A percentile compares a stretch with the other conserved stretches of the same genome.
These are phyloP conservation scores for Andrographis paniculata DNA, from an alignment of 305 asterid species.

Conservation along the genomic window DNA sequence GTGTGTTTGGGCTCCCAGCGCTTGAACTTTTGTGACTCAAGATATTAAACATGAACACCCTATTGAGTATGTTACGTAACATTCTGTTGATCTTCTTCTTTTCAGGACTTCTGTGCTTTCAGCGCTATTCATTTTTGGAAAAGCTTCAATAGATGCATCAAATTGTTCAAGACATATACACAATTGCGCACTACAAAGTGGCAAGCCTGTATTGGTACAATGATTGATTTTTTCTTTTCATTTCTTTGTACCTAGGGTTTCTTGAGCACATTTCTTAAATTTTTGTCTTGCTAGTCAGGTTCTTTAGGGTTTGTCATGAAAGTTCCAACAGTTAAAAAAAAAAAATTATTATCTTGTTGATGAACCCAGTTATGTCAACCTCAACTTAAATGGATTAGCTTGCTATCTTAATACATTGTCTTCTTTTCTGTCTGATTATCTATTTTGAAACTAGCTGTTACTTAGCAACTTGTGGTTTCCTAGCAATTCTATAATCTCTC, in stretches of 20 bases:
- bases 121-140: slow-evolving; percentile 68
- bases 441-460: not conserved
- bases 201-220: slow-evolving; percentile 72
- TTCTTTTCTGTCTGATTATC: not conserved
- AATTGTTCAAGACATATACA: slow-evolving; percentile 43
- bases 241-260: too few relatives aligned
- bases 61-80: slow-evolving; percentile 1
- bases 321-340: too few relatives aligned
- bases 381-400: not conserved
- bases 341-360: slow-evolving; percentile 8
- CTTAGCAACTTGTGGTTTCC: not conserved
- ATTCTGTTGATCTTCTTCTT: slow-evolving; percentile 11
- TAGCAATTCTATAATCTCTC: too few relatives aligned
- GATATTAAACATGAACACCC: slow-evolving; percentile 3
- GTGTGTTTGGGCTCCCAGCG: not conserved
- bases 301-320: too few relatives aligned
- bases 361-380: slow-evolving; percentile 7
- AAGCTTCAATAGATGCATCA: slow-evolving; percentile 44
- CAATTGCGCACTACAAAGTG: slow-evolving; percentile 25
- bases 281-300: too few relatives aligned
- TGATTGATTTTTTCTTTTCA: slow-evolving; percentile 8
- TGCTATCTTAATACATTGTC: not conserved
- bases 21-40: slow-evolving; percentile 1
- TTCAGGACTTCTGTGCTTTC: slow-evolving; percentile 81
- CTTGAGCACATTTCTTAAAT: too few relatives aligned